Base-by-base conservation (phyloP, 2,329 filamentous ascomycete species). In the Colletotrichum acutatum region DNA sequence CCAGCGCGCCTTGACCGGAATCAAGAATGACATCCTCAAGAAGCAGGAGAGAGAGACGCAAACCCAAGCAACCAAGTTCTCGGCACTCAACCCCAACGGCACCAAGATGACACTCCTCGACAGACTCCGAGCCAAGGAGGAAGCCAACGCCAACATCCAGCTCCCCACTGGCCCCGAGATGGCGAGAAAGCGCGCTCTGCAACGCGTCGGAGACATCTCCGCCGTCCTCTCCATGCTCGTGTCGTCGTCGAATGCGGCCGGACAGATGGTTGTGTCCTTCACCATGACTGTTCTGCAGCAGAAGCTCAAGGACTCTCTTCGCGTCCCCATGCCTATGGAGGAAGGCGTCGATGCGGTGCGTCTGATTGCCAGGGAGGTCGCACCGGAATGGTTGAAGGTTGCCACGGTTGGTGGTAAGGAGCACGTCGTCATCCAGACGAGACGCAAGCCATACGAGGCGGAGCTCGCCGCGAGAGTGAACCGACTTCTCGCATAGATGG, bases 51-150 rank as follows among this genome's bases (percentile, higher is more conserved):
- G 84, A 73, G 81, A 84, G 49, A 75, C 76, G 19, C 85, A 82
- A 73, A 76, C 79, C 65, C 81, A 82, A 30, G 77, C 81, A 74
- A 60, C 77, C 72, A 77, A 77, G 46, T 26, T 59, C 19, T 58
- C 80, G 74, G 64, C 78, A 75, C 46, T 79, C 78, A 87, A 86
- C 72, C 74, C 83, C 1, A 85, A 86, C 62, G 86, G 83, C 56
- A 81, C 82, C 58, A 86, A 91, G 83, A 91, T 93, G 84, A 90
- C 90, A 66, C 89, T 97, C 28, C 86, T 97, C 70, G 93, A 95
- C 80, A 92, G 93, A 61, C 89, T 97, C 75, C 91, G 93, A 75
- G 86, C 88, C 67, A 96, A 96, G 84, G 90, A 93, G 76, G 81
- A 87, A 76, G 85, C 89, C 79, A 80, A 88, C 79, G 78, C 84